Evolutionary conservation across 768 basidiomycete species (phyloP).

Genomic region (Phlegmacium glaucopus): DNA sequence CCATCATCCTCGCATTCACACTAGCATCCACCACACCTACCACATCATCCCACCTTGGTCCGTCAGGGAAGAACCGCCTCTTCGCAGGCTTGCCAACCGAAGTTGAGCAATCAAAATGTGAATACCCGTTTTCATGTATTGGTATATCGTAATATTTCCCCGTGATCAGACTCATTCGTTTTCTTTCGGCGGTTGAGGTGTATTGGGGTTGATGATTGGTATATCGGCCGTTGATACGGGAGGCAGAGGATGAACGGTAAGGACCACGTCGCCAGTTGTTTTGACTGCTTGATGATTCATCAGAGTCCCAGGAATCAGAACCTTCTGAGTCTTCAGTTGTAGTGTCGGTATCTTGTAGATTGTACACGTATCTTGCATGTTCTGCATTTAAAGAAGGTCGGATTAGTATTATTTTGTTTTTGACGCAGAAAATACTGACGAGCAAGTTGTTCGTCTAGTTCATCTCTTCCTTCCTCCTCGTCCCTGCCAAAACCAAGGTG

Average conservation of each 20-base stretch:
- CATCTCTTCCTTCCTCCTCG: slow-evolving; percentile 50
- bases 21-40: slow-evolving; percentile 15
- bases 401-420: not conserved
- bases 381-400: slow-evolving; percentile 32
- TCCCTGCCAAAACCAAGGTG: slow-evolving; percentile 57
- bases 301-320: slow-evolving; percentile 46
- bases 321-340: slow-evolving; percentile 44
- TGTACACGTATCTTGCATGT: slow-evolving; percentile 64
- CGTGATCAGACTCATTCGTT: slow-evolving; percentile 69
- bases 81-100: slow-evolving; percentile 29
- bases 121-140: slow-evolving; percentile 38
- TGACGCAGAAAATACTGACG: slow-evolving; percentile 43
- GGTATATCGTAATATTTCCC: slow-evolving; percentile 55
- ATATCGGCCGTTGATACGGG: slow-evolving; percentile 15
- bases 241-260: slow-evolving; percentile 15
- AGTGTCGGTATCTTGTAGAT: slow-evolving; percentile 47
- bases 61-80: slow-evolving; percentile 59
- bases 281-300: slow-evolving; percentile 21
- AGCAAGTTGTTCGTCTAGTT: slow-evolving; percentile 66
- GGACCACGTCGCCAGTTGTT: slow-evolving; percentile 18
- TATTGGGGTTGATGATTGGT: slow-evolving; percentile 15
- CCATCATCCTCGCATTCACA: slow-evolving; percentile 3
- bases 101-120: slow-evolving; percentile 36
- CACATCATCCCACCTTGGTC: slow-evolving; percentile 31
- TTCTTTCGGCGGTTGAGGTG: slow-evolving; percentile 31